Evolutionary conservation across 192 early-diverging fungal species (phyloP).

Genomic region (Rhizoclosmatium globosum): DNA sequence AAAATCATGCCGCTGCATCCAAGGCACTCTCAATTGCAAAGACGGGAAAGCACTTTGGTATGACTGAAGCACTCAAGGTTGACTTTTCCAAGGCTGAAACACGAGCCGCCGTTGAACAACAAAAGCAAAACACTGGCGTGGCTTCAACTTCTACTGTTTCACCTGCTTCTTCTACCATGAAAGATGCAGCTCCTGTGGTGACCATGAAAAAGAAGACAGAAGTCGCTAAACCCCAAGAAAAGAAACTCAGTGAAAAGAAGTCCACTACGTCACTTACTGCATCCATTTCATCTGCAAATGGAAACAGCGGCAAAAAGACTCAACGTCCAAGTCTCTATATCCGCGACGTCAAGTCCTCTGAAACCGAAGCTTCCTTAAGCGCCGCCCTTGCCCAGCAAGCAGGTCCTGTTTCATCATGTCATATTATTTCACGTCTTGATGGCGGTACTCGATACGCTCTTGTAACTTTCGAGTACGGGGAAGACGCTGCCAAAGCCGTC

Average conservation of each 20-base stretch:
- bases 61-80: constrained; percentile 50
- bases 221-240: not conserved
- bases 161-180: constrained; percentile 10
- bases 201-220: constrained; percentile 4
- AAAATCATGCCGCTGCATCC: constrained; percentile 27
- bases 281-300: not conserved
- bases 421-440: constrained; percentile 36
- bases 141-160: not conserved
- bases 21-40: constrained; percentile 38
- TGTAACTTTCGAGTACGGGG: constrained; percentile 43
- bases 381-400: constrained; percentile 7
- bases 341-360: constrained; percentile 12
- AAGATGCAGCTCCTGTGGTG: not conserved
- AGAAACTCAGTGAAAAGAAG: constrained; percentile 15
- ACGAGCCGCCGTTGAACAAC: not conserved
- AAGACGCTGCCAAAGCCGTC: constrained; percentile 50
- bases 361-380: constrained; percentile 21
- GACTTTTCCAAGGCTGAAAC: constrained; percentile 50
- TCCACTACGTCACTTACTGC: not conserved
- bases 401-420: constrained; percentile 33
- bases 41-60: constrained; percentile 40
- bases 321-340: constrained; percentile 16
- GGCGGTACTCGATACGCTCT: constrained; percentile 31
- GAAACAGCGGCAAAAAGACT: constrained; percentile 4
- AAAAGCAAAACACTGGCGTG: constrained; percentile 5